These are phyloP conservation scores for Carpinus viminea DNA, from an alignment of 306 rosid genomes.

Conservation along the genomic window DNA sequence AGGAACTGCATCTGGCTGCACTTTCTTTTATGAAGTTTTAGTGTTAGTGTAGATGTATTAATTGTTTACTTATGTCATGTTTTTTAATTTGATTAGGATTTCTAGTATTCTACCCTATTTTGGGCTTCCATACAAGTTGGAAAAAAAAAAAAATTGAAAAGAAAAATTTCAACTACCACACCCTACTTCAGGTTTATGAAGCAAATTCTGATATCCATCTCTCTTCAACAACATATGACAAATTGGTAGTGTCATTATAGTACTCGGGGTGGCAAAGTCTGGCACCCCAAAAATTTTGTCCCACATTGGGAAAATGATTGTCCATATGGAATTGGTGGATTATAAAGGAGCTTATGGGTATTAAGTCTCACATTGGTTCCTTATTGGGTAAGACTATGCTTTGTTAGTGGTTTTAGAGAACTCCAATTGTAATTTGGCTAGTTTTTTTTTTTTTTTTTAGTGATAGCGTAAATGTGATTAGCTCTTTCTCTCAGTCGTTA, in stretches of 20 bases:
- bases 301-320: too few relatives aligned
- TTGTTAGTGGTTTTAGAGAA: too few relatives aligned
- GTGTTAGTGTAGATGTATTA: background rate
- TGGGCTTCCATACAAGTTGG: background rate
- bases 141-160: background rate
- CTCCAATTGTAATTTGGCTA: too few relatives aligned
- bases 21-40: background rate
- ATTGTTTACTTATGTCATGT: background rate
- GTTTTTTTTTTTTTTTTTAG: too few relatives aligned
- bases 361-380: too few relatives aligned
- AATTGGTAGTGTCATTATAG: background rate
- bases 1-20: background rate
- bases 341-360: too few relatives aligned
- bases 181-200: background rate
- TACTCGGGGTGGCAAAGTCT: background rate
- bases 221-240: background rate
- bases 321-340: too few relatives aligned
- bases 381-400: too few relatives aligned
- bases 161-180: background rate
- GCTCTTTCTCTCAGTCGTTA: too few relatives aligned
- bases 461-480: too few relatives aligned
- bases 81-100: background rate
- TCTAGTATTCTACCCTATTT: background rate
- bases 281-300: too few relatives aligned
- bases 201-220: background rate